These are phyloP conservation scores for Mycena filopes DNA, from an alignment of 768 basidiomycete species.

Conservation along the genomic window DNA sequence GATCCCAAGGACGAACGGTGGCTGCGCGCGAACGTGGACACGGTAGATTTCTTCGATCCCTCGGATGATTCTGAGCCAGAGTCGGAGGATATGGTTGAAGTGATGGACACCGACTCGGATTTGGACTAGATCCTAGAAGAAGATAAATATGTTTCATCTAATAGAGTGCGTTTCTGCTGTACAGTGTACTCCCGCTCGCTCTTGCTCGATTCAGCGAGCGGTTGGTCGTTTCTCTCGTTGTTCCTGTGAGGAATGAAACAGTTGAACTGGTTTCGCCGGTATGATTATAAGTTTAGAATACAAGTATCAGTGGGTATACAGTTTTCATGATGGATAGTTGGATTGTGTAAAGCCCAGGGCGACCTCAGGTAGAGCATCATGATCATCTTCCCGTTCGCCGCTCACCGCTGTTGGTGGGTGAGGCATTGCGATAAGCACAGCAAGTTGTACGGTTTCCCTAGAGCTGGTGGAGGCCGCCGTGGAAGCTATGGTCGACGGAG, in stretches of 20 bases:
- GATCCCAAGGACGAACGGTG: constrained; percentile 56
- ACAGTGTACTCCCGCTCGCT: no score
- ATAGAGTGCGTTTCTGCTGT: background rate
- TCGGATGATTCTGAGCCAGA: constrained; percentile 56
- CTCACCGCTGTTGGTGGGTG: constrained; percentile 42
- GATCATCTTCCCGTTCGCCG: constrained; percentile 36
- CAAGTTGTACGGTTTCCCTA: constrained; percentile 58
- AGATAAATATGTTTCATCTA: background rate
- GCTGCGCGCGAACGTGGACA: constrained; percentile 61
- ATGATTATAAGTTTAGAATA: no score
- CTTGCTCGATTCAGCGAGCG: no score
- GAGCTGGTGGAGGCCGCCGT: constrained; percentile 27
- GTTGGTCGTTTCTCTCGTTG: no score
- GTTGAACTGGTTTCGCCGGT: no score
- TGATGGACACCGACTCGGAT: constrained; percentile 37
- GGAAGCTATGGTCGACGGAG: constrained; percentile 18
- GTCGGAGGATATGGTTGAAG: constrained; percentile 42
- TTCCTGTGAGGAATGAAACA: no score
- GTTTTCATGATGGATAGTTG: constrained; percentile 40
- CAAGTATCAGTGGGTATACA: no score
- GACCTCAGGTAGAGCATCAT: constrained; percentile 57
- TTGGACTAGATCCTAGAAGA: constrained; percentile 3
- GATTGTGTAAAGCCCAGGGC: constrained; percentile 58
- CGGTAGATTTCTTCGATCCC: constrained; percentile 66
- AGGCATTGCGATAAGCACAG: constrained; percentile 71